Evolutionary conservation across 2,329 filamentous ascomycete species (phyloP).

Genomic region (Pseudopithomyces maydicus): DNA sequence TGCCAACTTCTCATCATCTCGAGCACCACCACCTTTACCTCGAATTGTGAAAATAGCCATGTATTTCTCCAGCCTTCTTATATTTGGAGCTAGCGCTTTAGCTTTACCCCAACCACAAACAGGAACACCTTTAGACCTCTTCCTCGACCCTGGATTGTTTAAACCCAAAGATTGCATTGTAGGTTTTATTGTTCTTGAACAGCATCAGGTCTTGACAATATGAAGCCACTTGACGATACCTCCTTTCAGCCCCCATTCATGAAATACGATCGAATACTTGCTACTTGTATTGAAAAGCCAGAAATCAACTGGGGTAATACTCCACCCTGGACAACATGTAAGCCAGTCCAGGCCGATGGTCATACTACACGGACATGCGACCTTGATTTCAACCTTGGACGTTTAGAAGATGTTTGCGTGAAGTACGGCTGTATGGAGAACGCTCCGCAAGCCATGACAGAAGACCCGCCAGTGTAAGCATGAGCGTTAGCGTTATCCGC

Average conservation of each 20-base stretch:
- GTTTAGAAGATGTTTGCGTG: background rate
- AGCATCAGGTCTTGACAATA: background rate
- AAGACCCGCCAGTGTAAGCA: no score
- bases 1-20: no score
- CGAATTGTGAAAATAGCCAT: no score
- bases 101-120: background rate
- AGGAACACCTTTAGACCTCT: background rate
- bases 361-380: background rate
- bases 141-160: background rate
- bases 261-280: background rate
- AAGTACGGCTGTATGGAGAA: background rate
- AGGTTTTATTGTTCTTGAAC: background rate
- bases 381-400: background rate
- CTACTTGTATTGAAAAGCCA: slow-evolving; percentile 1
- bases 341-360: background rate
- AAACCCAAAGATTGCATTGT: background rate
- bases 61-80: background rate
- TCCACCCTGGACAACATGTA: background rate
- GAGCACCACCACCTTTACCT: no score
- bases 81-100: background rate
- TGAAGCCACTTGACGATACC: background rate
- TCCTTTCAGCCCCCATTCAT: background rate
- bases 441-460: background rate
- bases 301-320: background rate
- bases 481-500: no score